phyloP scores from a whole-genome alignment of 441 rosid species.

The Biscutella auriculata region DNA sequence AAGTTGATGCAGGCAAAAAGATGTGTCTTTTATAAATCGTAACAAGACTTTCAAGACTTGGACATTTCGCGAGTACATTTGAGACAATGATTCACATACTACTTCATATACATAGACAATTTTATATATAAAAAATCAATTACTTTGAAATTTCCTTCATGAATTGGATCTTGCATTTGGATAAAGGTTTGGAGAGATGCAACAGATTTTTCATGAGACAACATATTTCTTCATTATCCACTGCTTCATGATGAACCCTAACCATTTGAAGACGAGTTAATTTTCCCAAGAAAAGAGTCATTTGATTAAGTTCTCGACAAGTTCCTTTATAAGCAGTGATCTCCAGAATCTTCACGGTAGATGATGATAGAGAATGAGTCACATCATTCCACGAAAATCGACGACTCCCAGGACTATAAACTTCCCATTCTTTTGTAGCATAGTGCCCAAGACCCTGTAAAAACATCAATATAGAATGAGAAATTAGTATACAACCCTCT shows the following conservation, averaged over 20 bases:
- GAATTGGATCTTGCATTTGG: slow-evolving; percentile 7
- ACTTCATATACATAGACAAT: no score
- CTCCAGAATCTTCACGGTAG: slow-evolving; percentile 1
- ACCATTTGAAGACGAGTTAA: slow-evolving; percentile 6
- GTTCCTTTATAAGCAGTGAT: slow-evolving; percentile 12
- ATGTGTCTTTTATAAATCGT: no score
- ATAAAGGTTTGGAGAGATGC: slow-evolving; percentile 3
- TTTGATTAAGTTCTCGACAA: background rate
- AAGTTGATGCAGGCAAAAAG: no score
- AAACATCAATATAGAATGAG: background rate
- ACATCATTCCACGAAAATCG: background rate
- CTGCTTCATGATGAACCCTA: background rate
- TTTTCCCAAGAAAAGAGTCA: background rate
- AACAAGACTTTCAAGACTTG: no score
- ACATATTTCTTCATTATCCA: background rate
- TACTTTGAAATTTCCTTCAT: background rate
- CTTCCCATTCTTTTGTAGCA: slow-evolving; percentile 1
- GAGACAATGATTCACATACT: no score
- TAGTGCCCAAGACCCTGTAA: slow-evolving; percentile 15
- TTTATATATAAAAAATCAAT: no score
- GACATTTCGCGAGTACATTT: no score
- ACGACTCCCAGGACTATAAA: background rate
- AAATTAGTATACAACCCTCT: background rate
- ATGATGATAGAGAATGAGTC: slow-evolving; percentile 6
- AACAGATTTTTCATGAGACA: slow-evolving; percentile 1